Percentiles rank a stretch among this genome's conserved stretches.
Conservation (phyloP, 208 protist genomes). For the Leishmania braziliensis region DNA sequence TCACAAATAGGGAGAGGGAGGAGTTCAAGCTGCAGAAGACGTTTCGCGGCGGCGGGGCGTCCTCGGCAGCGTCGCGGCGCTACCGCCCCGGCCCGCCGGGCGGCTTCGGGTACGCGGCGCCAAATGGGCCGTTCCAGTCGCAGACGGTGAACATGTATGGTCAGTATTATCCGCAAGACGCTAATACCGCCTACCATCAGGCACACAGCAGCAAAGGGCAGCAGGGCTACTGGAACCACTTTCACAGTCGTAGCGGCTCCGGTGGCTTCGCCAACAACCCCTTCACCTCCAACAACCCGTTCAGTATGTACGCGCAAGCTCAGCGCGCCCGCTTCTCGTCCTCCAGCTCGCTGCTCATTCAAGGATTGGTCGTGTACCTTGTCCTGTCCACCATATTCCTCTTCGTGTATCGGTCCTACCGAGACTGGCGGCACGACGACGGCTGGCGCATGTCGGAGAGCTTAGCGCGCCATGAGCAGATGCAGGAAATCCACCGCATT, state of each 20-base stretch:
- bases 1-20: constrained; percentile 65
- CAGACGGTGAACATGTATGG: constrained; percentile 22
- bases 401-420: constrained; percentile 60
- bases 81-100: constrained; percentile 23
- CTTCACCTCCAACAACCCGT: constrained; percentile 55
- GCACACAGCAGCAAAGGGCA: constrained; percentile 22
- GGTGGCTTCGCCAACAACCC: constrained; percentile 56
- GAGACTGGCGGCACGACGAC: constrained; percentile 75
- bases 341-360: constrained; percentile 47
- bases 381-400: constrained; percentile 58
- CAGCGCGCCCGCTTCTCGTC: constrained; percentile 56
- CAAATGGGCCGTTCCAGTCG: constrained; percentile 19
- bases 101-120: constrained; percentile 22
- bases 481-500: constrained; percentile 74
- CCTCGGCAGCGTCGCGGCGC: constrained; percentile 4
- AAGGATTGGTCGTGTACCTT: constrained; percentile 72
- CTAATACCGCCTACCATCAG: constrained; percentile 40
- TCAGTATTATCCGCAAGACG: constrained; percentile 48
- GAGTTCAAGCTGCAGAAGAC: constrained; percentile 56
- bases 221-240: constrained; percentile 58
- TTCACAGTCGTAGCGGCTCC: constrained; percentile 19
- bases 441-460: constrained; percentile 83
- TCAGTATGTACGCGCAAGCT: constrained; percentile 48
- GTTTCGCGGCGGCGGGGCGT: constrained; percentile 29
- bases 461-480: constrained; percentile 72